A percentile compares a stretch with the other conserved stretches of the same genome.
phyloP scores from a whole-genome alignment of 257 asterid species.

The Lycium barbarum region DNA sequence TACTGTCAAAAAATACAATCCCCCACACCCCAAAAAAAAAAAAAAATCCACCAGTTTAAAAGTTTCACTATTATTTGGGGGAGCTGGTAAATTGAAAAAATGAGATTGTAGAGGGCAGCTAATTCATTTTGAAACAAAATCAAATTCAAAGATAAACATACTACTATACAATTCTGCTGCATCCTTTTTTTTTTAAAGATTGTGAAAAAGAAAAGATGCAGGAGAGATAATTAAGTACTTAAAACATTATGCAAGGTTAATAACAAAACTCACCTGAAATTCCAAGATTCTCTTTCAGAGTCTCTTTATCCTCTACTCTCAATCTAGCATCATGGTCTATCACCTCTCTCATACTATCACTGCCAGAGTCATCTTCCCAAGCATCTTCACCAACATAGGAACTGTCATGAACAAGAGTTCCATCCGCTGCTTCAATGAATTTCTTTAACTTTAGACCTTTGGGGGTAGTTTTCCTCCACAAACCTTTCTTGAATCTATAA shows the following conservation, averaged over 20 bases:
- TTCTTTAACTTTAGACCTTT: conserved; percentile 90
- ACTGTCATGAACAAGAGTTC: conserved; percentile 81
- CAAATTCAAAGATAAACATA: neutral
- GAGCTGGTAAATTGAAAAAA: neutral
- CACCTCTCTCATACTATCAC: conserved; percentile 54
- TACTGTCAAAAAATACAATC: neutral
- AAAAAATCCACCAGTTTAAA: neutral
- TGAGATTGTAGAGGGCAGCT: neutral
- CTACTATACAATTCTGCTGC: neutral
- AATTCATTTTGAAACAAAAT: neutral
- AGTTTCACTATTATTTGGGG: neutral
- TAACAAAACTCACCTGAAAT: conserved; percentile 63
- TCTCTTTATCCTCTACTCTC: conserved; percentile 60
- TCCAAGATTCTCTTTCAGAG: conserved; percentile 70
- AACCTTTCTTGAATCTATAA: conserved; percentile 76
- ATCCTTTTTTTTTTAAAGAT: neutral
- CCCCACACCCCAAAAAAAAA: neutral
- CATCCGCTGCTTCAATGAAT: conserved; percentile 88
- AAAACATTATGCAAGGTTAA: conserved; percentile 19
- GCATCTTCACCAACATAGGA: conserved; percentile 94
- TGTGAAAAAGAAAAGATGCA: neutral
- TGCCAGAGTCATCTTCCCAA: conserved; percentile 81
- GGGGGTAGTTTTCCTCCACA: conserved; percentile 92
- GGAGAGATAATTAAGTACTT: neutral
- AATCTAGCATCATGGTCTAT: conserved; percentile 59